These are phyloP conservation scores for Cocos nucifera DNA, from an alignment of 176 grass and related monocot genomes.

Conservation along the genomic window DNA sequence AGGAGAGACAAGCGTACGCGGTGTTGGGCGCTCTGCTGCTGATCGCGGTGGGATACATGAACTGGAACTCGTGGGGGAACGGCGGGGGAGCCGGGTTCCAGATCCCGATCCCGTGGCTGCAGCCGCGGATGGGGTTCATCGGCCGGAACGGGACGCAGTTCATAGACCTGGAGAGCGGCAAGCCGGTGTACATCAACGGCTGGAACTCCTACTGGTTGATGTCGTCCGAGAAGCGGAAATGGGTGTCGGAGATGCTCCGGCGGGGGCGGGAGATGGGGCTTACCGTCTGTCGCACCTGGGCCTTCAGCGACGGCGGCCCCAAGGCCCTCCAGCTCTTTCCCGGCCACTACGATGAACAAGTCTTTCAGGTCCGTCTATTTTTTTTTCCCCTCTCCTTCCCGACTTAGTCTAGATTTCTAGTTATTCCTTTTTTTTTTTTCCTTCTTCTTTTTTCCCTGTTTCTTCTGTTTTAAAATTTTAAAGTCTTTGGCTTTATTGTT, in stretches of 20 bases:
- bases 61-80: too few relatives aligned
- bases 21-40: too few relatives aligned
- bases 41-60: too few relatives aligned
- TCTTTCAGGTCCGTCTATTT: slow-evolving; percentile 54
- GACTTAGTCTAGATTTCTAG: too few relatives aligned
- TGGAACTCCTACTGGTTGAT: slow-evolving; percentile 99
- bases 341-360: slow-evolving; percentile 49
- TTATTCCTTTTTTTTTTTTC: too few relatives aligned
- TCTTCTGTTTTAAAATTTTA: too few relatives aligned
- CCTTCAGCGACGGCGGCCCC: slow-evolving; percentile 65
- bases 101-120: slow-evolving; percentile 76
- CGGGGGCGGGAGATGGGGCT: slow-evolving; percentile 63
- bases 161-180: slow-evolving; percentile 38
- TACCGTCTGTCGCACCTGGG: slow-evolving; percentile 78
- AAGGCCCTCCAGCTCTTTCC: slow-evolving; percentile 80
- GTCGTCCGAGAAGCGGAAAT: slow-evolving; percentile 23
- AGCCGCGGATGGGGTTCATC: slow-evolving; percentile 62
- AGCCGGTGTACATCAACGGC: slow-evolving; percentile 72
- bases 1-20: too few relatives aligned
- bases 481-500: too few relatives aligned
- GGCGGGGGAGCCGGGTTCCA: slow-evolving; percentile 20
- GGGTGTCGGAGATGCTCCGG: slow-evolving; percentile 62
- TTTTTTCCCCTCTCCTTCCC: neutral
- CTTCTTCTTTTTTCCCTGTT: too few relatives aligned
- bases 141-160: slow-evolving; percentile 52